These are phyloP conservation scores for Pochonia chlamydosporia DNA, from an alignment of 2,329 filamentous ascomycete species.

Conservation along the genomic window DNA sequence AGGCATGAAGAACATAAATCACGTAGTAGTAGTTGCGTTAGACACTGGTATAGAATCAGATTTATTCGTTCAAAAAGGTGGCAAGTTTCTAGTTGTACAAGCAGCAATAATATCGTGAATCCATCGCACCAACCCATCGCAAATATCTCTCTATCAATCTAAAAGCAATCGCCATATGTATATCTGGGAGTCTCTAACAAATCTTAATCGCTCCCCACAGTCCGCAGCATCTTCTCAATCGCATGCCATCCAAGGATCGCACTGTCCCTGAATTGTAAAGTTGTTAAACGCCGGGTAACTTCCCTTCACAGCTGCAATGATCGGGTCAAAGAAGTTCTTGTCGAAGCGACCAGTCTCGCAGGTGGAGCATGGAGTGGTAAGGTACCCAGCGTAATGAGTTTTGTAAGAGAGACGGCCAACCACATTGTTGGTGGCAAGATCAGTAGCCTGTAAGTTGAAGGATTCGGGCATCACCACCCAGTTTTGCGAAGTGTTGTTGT, in stretches of 20 bases:
- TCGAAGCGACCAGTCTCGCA: slow-evolving; percentile 31
- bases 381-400: slow-evolving; percentile 31
- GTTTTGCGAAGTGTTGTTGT: slow-evolving; percentile 20
- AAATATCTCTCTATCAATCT: not conserved
- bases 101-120: slow-evolving; percentile 11
- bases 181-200: not conserved
- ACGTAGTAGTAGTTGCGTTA: not conserved
- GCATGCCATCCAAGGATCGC: slow-evolving; percentile 33
- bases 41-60: slow-evolving; percentile 2
- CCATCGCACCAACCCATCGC: slow-evolving; percentile 9
- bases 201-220: not conserved
- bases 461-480: slow-evolving; percentile 35
- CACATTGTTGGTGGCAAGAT: slow-evolving; percentile 24
- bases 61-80: slow-evolving; percentile 8
- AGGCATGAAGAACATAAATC: not conserved
- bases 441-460: slow-evolving; percentile 28
- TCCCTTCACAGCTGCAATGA: slow-evolving; percentile 30
- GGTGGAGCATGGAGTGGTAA: slow-evolving; percentile 28
- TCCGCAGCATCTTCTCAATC: slow-evolving; percentile 12
- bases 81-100: slow-evolving; percentile 13
- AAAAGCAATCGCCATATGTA: slow-evolving; percentile 4
- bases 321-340: slow-evolving; percentile 29
- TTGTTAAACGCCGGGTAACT: slow-evolving; percentile 33
- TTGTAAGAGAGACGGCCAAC: slow-evolving; percentile 31
- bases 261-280: slow-evolving; percentile 31